These are phyloP conservation scores for Aegilops longissima DNA, from an alignment of 176 grass and related monocot genomes.

Conservation along the genomic window DNA sequence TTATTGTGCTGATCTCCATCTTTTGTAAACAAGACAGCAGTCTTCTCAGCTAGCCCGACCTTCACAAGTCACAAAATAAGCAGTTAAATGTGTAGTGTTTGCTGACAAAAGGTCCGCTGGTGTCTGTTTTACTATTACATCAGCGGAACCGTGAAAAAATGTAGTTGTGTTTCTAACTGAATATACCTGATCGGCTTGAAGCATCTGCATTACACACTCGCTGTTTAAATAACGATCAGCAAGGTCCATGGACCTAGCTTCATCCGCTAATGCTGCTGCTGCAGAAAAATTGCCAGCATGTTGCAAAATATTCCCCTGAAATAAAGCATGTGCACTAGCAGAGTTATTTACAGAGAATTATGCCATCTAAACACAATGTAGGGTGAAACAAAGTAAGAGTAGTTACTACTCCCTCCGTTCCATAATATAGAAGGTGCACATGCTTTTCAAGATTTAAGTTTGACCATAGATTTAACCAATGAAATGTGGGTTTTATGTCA, in stretches of 20 bases:
- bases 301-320: slow-evolving; percentile 87
- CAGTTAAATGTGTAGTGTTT: not conserved
- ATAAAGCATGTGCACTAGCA: slow-evolving; percentile 22
- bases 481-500: too few relatives aligned
- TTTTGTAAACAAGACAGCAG: slow-evolving; percentile 98
- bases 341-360: not conserved
- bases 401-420: not conserved
- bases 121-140: not conserved
- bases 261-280: slow-evolving; percentile 85
- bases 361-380: not conserved
- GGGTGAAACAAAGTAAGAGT: slow-evolving; percentile 8
- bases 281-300: slow-evolving; percentile 89
- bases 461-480: too few relatives aligned
- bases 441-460: too few relatives aligned
- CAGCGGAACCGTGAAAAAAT: not conserved
- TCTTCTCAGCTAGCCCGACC: slow-evolving; percentile 90
- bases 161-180: not conserved
- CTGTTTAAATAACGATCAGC: slow-evolving; percentile 99
- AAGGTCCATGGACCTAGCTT: slow-evolving; percentile 98
- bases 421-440: too few relatives aligned
- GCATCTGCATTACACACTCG: slow-evolving; percentile 98
- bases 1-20: slow-evolving; percentile 99
- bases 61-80: slow-evolving; percentile 39
- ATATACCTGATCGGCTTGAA: slow-evolving; percentile 93
- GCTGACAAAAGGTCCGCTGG: not conserved